Evolutionary conservation across 345 rosid species (phyloP).

Genomic region (Gossypium raimondii): DNA sequence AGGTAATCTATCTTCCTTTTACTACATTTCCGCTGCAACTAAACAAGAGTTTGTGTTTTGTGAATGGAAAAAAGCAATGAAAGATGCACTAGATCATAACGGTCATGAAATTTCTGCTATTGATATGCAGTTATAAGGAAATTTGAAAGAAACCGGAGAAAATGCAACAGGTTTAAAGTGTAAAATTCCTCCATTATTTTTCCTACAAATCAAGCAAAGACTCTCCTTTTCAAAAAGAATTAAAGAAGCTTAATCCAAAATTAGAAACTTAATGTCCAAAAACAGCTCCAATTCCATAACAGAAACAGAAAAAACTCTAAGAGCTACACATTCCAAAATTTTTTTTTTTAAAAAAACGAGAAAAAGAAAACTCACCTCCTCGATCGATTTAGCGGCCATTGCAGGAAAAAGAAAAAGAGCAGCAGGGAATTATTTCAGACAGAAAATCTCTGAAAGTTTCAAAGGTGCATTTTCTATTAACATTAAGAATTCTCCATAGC

Average conservation of each 20-base stretch:
- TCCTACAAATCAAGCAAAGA: slow-evolving; percentile 8
- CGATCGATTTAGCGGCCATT: slow-evolving; percentile 26
- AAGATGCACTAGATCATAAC: background rate
- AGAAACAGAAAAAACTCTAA: background rate
- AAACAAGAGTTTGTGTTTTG: background rate
- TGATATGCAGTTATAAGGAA: background rate
- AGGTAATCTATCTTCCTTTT: background rate
- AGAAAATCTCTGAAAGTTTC: background rate
- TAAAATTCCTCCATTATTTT: background rate
- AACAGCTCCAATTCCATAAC: background rate
- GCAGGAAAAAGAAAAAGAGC: background rate
- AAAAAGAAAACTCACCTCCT: slow-evolving; percentile 23
- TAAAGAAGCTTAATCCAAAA: background rate
- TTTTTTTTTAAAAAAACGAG: background rate
- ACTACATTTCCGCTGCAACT: slow-evolving; percentile 17
- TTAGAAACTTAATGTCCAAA: background rate
- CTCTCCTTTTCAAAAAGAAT: background rate
- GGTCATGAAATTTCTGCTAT: background rate
- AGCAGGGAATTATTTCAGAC: background rate
- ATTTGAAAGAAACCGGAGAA: background rate
- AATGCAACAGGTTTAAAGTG: background rate
- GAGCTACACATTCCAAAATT: background rate
- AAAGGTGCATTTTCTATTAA: background rate
- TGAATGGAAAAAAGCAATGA: background rate
- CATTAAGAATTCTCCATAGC: background rate